These are phyloP conservation scores for Yarrowia divulgata DNA, from an alignment of 805 yeast genomes.

Conservation along the genomic window DNA sequence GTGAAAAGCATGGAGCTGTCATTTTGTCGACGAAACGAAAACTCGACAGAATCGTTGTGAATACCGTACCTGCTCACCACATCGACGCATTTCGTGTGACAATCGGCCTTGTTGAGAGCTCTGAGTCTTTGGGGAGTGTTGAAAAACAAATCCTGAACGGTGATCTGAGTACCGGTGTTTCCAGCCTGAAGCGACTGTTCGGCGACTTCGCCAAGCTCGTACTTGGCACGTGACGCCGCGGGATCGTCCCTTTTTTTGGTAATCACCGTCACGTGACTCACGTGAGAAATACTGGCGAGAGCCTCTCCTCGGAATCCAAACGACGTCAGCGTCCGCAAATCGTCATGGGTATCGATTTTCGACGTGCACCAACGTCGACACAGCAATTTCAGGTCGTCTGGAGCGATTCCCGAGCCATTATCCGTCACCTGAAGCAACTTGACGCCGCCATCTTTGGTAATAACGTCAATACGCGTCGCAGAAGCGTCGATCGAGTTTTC, in stretches of 20 bases:
- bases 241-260: slow-evolving; percentile 69
- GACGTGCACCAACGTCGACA: slow-evolving; percentile 95
- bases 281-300: slow-evolving; percentile 89
- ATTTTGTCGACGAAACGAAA: slow-evolving; percentile 77
- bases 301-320: slow-evolving; percentile 99
- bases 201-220: slow-evolving; percentile 67
- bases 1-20: slow-evolving; percentile 70
- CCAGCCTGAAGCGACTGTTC: slow-evolving; percentile 85
- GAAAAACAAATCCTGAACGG: slow-evolving; percentile 88
- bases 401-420: slow-evolving; percentile 80
- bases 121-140: slow-evolving; percentile 81
- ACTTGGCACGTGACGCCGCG: slow-evolving; percentile 77
- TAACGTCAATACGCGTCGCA: slow-evolving; percentile 73
- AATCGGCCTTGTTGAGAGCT: slow-evolving; percentile 72
- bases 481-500: slow-evolving; percentile 93
- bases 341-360: slow-evolving; percentile 76
- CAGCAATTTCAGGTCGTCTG: slow-evolving; percentile 74
- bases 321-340: slow-evolving; percentile 71
- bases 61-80: slow-evolving; percentile 84
- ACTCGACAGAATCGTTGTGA: slow-evolving; percentile 72
- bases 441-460: slow-evolving; percentile 91
- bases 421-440: slow-evolving; percentile 87
- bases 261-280: slow-evolving; percentile 78
- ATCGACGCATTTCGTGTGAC: slow-evolving; percentile 77
- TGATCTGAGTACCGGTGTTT: slow-evolving; percentile 80